A percentile compares a stretch with the other conserved stretches of the same genome.
These are phyloP conservation scores for Diaporthe aspalathi DNA, from an alignment of 2,329 filamentous ascomycete genomes.

Conservation along the genomic window DNA sequence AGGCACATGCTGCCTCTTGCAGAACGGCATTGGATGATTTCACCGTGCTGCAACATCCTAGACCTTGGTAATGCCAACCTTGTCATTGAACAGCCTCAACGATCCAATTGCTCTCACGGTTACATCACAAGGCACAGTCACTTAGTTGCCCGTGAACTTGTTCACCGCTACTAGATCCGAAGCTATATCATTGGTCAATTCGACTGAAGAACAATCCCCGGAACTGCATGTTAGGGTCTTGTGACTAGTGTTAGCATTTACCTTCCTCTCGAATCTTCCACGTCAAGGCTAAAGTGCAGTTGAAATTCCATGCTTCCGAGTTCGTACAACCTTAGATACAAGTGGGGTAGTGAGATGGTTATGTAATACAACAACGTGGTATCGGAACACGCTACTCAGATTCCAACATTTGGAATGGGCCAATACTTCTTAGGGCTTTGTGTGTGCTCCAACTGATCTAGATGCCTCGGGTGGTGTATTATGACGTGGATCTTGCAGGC, in stretches of 20 bases:
- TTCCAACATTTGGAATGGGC: neutral
- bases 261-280: neutral
- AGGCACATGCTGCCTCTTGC: neutral
- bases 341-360: neutral
- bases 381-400: neutral
- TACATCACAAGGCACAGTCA: neutral
- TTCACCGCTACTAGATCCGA: neutral
- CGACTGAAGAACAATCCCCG: too few relatives aligned
- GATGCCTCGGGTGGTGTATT: neutral
- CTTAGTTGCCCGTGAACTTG: neutral
- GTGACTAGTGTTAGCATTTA: too few relatives aligned
- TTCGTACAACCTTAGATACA: neutral
- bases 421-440: neutral
- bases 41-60: neutral
- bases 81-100: neutral
- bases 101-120: neutral
- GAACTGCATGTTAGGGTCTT: neutral
- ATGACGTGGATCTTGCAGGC: conserved; percentile 15
- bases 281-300: neutral
- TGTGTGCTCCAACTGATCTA: neutral
- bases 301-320: neutral
- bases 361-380: conserved; percentile 13
- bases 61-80: neutral
- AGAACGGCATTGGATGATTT: neutral
- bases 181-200: neutral